These are phyloP conservation scores for Claviceps maximensis DNA, from an alignment of 2,329 filamentous ascomycete species.

Conservation along the genomic window DNA sequence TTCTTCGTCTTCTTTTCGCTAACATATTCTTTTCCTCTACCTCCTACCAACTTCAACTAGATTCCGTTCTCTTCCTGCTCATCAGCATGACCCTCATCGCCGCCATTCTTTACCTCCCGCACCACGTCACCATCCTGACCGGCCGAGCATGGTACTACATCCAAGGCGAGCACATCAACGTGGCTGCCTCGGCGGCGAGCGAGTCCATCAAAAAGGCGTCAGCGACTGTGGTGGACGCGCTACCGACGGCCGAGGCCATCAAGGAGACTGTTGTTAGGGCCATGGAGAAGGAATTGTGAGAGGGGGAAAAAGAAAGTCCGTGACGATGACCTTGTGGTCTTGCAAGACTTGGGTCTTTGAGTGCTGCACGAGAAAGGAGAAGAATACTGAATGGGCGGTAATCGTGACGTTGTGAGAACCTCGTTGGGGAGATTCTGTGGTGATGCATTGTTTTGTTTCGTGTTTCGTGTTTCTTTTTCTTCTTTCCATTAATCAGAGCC, in stretches of 20 bases:
- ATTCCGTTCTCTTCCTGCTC: conserved; percentile 84
- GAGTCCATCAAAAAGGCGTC: conserved; percentile 20
- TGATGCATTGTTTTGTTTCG: neutral
- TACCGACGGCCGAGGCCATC: conserved; percentile 9
- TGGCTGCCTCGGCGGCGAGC: conserved; percentile 22
- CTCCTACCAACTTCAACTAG: conserved; percentile 33
- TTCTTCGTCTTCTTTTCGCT: neutral
- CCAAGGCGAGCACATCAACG: conserved; percentile 58
- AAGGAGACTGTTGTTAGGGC: conserved; percentile 13
- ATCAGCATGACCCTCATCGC: conserved; percentile 77
- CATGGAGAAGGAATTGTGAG: conserved; percentile 22
- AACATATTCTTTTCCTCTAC: neutral
- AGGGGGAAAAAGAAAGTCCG: too few species aligned
- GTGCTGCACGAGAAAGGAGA: neutral
- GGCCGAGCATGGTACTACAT: conserved; percentile 91
- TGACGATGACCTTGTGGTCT: too few species aligned
- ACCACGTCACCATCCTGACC: conserved; percentile 72
- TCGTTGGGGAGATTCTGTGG: neutral
- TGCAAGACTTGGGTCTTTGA: too few species aligned
- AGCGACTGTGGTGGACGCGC: conserved; percentile 15
- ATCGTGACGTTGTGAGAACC: neutral
- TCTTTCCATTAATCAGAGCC: neutral
- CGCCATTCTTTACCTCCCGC: conserved; percentile 81
- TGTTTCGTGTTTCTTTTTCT: too few species aligned
- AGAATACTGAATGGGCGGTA: too few species aligned